Percentiles rank a stretch among this genome's conserved stretches.
Evolutionary conservation across 257 asterid species (phyloP).

Genomic region (Plectranthus barbatus): DNA sequence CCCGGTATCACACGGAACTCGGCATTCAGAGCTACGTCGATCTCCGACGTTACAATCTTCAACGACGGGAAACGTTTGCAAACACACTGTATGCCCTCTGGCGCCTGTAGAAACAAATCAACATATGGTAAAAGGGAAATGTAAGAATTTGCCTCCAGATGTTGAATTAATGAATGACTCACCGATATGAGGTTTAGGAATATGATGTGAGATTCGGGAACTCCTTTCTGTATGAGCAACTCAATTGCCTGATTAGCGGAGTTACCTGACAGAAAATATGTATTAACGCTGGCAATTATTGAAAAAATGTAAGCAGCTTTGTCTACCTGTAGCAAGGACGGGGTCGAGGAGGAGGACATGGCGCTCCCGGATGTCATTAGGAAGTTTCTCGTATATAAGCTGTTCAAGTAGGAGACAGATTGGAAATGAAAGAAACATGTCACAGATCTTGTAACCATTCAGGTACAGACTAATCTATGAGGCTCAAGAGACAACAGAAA

Average conservation of each 20-base stretch:
- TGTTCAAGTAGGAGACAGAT: conserved; percentile 26
- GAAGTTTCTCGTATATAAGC: conserved; percentile 98
- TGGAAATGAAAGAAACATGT: neutral
- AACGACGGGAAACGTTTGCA: conserved; percentile 79
- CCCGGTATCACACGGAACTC: conserved; percentile 81
- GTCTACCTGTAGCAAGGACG: conserved; percentile 92
- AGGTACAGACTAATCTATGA: conserved; percentile 1
- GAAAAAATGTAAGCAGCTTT: neutral
- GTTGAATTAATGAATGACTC: conserved; percentile 26
- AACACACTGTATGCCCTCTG: conserved; percentile 90
- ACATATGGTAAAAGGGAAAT: neutral
- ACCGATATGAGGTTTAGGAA: conserved; percentile 96
- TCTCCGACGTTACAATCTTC: conserved; percentile 92
- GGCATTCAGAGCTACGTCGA: conserved; percentile 59
- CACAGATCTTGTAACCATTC: neutral
- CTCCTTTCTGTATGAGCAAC: conserved; percentile 89
- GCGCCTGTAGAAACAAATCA: conserved; percentile 54
- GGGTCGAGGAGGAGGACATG: conserved; percentile 98
- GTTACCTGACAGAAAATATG: conserved; percentile 48
- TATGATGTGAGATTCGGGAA: conserved; percentile 92
- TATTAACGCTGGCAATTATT: neutral
- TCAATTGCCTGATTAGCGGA: conserved; percentile 99
- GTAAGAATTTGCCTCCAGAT: neutral
- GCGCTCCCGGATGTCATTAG: conserved; percentile 81
- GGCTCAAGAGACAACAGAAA: conserved; percentile 7